Base-by-base conservation (phyloP, 2,329 filamentous ascomycete genomes). In the Nigrospora sphaerica region DNA sequence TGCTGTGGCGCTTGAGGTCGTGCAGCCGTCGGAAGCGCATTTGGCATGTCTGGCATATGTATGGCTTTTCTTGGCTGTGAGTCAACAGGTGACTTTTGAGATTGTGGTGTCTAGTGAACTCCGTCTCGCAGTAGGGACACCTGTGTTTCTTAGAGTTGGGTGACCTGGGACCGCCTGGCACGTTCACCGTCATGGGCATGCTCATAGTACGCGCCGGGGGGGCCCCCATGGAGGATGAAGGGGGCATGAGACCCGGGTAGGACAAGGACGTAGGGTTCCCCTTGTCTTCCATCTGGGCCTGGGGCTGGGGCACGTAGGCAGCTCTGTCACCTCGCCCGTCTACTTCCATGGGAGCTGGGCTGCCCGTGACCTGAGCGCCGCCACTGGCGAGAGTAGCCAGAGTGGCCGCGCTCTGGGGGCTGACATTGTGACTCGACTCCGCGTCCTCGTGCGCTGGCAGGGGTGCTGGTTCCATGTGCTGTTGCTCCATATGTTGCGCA, bases 11-110 rank as follows among this genome's bases (percentile, higher is more conserved):
- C 71, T 98, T 98, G 54, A 98, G 70, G 61, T 98, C 93, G 62
- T 98, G 93, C 44, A 97, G 74, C 52, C 93, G 83, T 46, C 93
- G 81, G 67, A 98, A 98, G 44, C 92, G 83, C 65, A 93, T 88
- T 57, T 92, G 81, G 64, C 93, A 98, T n/a, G 88, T 89, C 51
- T 88, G 84, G 62, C 93, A 98, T 28, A 93, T 81, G 61, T 93
- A 98, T 0, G 93, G 93, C 68, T 98, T 98, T 66, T 98, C 93
- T 73, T 98, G 92, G 59, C 91, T 96, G 66, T 97, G 93, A 1
- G 93, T 97, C 62, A 98, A 80, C 47, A 98, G 78, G 69, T 98
- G 93, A 56, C 90, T 96, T 70, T 97, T 98, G 28, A 97, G 78
- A 60, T 98, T 97, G 64, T 97, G 93, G 62, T 97, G 93, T 39